Conservation (phyloP, 169 alveolate genomes). For the Eimeria zaria region DNA sequence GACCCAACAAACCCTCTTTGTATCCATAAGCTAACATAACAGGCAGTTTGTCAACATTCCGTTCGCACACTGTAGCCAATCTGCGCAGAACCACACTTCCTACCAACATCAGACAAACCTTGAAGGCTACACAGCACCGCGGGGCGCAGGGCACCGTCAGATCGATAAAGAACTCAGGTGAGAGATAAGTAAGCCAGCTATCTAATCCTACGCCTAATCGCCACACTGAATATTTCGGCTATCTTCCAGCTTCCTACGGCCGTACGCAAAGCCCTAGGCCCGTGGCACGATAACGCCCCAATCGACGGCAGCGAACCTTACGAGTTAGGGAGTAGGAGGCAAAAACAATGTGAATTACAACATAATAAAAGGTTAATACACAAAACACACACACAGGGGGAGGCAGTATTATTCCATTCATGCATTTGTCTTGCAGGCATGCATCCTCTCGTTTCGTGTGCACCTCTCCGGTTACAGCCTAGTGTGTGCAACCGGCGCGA, state of each 20-base stretch:
- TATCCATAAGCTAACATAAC: not conserved
- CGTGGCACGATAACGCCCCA: not conserved
- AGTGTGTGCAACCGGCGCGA: not conserved
- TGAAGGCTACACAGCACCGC: not conserved
- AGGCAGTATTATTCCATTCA: not conserved
- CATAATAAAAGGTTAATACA: not conserved
- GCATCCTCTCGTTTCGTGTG: not conserved
- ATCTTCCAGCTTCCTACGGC: not conserved
- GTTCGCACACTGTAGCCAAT: not conserved
- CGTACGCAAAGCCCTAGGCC: not conserved
- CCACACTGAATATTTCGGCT: not conserved
- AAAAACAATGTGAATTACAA: not conserved
- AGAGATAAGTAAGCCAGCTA: not conserved
- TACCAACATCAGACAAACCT: not conserved
- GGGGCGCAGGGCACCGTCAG: not conserved
- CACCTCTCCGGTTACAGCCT: not conserved
- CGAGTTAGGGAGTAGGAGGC: not conserved
- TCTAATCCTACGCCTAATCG: not conserved
- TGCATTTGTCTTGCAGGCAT: not conserved
- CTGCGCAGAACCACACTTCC: not conserved
- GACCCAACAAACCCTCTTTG: not conserved
- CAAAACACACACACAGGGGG: not conserved
- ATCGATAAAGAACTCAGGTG: not conserved
- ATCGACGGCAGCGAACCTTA: not conserved
- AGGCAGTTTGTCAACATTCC: not conserved